These are phyloP conservation scores for Biancaea sappan DNA, from an alignment of 306 rosid genomes.

Conservation along the genomic window DNA sequence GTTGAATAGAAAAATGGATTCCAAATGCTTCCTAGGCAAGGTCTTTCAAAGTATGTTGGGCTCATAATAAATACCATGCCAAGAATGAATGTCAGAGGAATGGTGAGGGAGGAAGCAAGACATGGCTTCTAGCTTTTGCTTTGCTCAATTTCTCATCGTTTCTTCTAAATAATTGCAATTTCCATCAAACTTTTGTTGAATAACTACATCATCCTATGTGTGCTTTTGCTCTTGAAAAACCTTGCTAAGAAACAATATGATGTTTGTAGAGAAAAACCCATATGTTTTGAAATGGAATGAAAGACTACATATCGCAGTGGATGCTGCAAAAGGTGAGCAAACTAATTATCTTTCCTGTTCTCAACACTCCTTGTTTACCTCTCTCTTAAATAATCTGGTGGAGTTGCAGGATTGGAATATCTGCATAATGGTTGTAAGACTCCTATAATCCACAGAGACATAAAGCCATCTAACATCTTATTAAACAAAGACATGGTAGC, in stretches of 20 bases:
- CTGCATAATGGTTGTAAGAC: slow-evolving; percentile 34
- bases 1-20: no score
- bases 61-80: no score
- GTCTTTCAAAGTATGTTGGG: no score
- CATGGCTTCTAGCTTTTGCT: no score
- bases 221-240: not conserved
- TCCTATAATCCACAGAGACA: slow-evolving; percentile 40
- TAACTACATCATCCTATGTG: not conserved
- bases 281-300: slow-evolving; percentile 32
- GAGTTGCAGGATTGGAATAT: slow-evolving; percentile 31
- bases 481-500: slow-evolving; percentile 35
- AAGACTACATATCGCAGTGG: slow-evolving; percentile 14
- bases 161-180: no score
- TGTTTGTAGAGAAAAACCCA: no score
- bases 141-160: no score
- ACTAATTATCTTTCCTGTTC: not conserved
- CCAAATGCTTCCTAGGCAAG: no score
- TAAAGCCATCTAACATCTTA: slow-evolving; percentile 49
- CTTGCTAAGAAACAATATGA: not conserved
- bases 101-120: no score
- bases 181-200: no score
- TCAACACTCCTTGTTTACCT: not conserved
- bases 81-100: no score
- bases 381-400: not conserved
- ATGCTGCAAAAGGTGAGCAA: slow-evolving; percentile 28